Percentiles rank a stretch among this genome's conserved stretches.
phyloP scores from a whole-genome alignment of 2,329 filamentous ascomycete genomes.

The Ophiosphaerella korrae region DNA sequence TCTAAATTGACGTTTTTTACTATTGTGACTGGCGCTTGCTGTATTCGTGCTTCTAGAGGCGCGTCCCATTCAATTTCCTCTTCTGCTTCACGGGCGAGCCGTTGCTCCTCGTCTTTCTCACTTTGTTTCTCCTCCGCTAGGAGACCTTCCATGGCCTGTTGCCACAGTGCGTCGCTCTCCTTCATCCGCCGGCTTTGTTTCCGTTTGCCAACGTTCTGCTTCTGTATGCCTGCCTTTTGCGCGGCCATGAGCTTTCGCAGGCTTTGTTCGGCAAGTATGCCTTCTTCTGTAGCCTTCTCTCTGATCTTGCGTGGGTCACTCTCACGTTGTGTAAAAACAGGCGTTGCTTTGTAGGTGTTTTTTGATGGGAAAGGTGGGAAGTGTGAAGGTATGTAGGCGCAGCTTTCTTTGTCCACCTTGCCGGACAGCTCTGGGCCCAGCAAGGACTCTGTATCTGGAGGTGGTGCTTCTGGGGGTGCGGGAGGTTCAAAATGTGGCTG shows the following conservation, averaged over 20 bases:
- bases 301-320: constrained; percentile 64
- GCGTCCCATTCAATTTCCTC: constrained; percentile 30
- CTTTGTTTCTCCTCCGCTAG: constrained; percentile 47
- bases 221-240: constrained; percentile 53
- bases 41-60: constrained; percentile 26
- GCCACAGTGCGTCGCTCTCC: constrained; percentile 58
- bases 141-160: constrained; percentile 61
- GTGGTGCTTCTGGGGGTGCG: constrained; percentile 46
- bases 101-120: constrained; percentile 30
- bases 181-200: constrained; percentile 49
- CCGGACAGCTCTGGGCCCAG: constrained; percentile 59
- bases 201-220: constrained; percentile 40
- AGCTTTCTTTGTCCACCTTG: constrained; percentile 52
- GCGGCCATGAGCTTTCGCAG: constrained; percentile 62
- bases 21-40: constrained; percentile 31
- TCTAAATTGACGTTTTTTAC: constrained; percentile 38
- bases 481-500: constrained; percentile 51
- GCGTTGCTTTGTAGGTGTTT: constrained; percentile 67
- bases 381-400: constrained; percentile 62
- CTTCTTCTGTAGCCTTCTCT: constrained; percentile 69
- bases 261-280: constrained; percentile 68
- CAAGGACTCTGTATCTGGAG: constrained; percentile 53
- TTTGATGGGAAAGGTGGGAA: constrained; percentile 67
- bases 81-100: constrained; percentile 22
- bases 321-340: constrained; percentile 64